Evolutionary conservation across 2,329 filamentous ascomycete genomes (phyloP), one percentile per base, ranked within the genome.

Genomic region (Colletotrichum acutatum): DNA sequence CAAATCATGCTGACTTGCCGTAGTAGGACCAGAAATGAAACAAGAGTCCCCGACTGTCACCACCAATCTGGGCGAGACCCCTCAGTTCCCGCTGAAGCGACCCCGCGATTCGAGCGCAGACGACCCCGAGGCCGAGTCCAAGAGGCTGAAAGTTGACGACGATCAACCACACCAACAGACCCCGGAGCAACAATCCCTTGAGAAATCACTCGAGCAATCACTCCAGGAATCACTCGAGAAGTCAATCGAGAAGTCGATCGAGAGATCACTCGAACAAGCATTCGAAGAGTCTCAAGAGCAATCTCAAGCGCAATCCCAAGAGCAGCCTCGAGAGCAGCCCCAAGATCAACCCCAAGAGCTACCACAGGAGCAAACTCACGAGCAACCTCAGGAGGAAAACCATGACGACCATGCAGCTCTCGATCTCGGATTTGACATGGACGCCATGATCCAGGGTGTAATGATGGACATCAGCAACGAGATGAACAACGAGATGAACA

Each of bases 21-120:
- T 53, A 42, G 60, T 63, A 74, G 71, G 63, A 66, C 61, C 75
- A 81, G 82, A 78, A 73, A 83, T 84, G 71, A 84, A 85, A 75
- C 79, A 84, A 76, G 83, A 85, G 74, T 72, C 74, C 4, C 78
- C 79, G 14, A 80, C 80, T 42, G 76, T 80, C 42, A 57, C 61
- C 5, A 65, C 72, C 66, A 79, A 84, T 73, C 77, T 84, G 57
- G 77, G 76, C 66, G 75, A 83, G 57, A 77, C 82, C 56, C 78
- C 82, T 54, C 81, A 83, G 68, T 76, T 80, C 61, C 78, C 81
- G 60, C 78, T 80, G 52, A 85, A 85, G 76, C 82, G 83, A 68
- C 80, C 82, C 26, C 80, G 82, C 72, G 80, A 84, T 22, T 62
- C 76, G 22, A 74, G 76, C n/a, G 72, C 63, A 54, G 80, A 79